Evolutionary conservation across 805 yeast genomes (phyloP).

Genomic region (Sugiyamaella americana): DNA sequence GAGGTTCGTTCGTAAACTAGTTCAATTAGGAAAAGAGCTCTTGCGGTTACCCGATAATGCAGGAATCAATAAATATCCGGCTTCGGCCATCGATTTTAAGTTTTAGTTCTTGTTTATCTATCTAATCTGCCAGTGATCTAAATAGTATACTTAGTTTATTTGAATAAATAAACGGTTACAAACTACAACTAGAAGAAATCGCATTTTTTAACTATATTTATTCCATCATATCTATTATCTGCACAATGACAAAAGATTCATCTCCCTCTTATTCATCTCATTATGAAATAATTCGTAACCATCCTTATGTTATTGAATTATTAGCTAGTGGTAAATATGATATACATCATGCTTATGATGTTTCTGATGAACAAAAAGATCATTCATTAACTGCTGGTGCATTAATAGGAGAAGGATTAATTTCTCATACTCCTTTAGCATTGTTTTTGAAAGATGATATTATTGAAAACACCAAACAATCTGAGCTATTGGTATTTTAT

Average conservation of each 20-base stretch:
- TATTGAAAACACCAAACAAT: constrained; percentile 12
- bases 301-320: constrained; percentile 21
- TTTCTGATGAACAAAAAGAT: constrained; percentile 9
- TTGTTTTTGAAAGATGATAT: constrained; percentile 18
- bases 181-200: too few relatives aligned
- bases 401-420: constrained; percentile 19
- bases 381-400: constrained; percentile 23
- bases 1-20: too few relatives aligned
- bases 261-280: constrained; percentile 12
- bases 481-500: constrained; percentile 54
- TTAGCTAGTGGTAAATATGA: constrained; percentile 18
- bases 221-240: too few relatives aligned
- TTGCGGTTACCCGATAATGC: too few relatives aligned
- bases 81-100: too few relatives aligned
- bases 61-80: too few relatives aligned
- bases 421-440: constrained; percentile 20
- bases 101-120: too few relatives aligned
- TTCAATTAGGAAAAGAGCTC: too few relatives aligned
- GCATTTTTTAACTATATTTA: too few relatives aligned
- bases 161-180: too few relatives aligned
- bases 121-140: too few relatives aligned
- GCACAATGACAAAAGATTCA: constrained; percentile 5
- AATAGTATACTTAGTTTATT: too few relatives aligned
- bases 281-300: constrained; percentile 14
- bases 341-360: constrained; percentile 15